Conservation (phyloP, 176 grass and related monocot species). For the Metroxylon sagu region DNA sequence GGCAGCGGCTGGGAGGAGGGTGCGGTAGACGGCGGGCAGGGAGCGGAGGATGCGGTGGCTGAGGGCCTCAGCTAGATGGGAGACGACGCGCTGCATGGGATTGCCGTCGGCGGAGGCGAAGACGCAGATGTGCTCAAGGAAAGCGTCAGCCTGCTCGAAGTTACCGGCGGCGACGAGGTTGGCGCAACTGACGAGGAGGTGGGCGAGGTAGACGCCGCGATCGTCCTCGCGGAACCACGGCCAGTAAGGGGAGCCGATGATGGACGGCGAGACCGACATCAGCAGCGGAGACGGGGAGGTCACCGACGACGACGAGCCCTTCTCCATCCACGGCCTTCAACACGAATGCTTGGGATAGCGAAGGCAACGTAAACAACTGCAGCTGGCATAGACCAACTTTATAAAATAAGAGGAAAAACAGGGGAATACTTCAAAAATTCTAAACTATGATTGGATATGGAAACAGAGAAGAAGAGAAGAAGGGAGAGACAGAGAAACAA, state of each 20-base stretch:
- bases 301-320: slow-evolving; percentile 1
- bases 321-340: background rate
- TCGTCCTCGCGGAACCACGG: slow-evolving; percentile 53
- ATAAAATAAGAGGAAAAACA: too few species aligned
- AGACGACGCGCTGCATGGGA: slow-evolving; percentile 85
- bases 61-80: slow-evolving; percentile 54
- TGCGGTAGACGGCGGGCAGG: slow-evolving; percentile 56
- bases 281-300: background rate
- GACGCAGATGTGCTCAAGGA: slow-evolving; percentile 62
- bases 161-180: slow-evolving; percentile 30
- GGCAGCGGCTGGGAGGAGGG: slow-evolving; percentile 26
- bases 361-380: too few species aligned
- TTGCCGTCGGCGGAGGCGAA: slow-evolving; percentile 62
- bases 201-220: slow-evolving; percentile 85
- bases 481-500: too few species aligned
- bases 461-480: too few species aligned
- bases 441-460: too few species aligned
- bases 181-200: slow-evolving; percentile 85
- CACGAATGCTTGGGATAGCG: too few species aligned
- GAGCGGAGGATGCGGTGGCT: slow-evolving; percentile 56
- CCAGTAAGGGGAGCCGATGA: slow-evolving; percentile 13
- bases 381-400: too few species aligned
- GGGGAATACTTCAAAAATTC: too few species aligned
- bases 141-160: slow-evolving; percentile 55
- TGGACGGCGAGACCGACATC: slow-evolving; percentile 7